A percentile compares a stretch with the other conserved stretches of the same genome.
phyloP scores from a whole-genome alignment of 306 rosid species.

The Quercus glauca region DNA sequence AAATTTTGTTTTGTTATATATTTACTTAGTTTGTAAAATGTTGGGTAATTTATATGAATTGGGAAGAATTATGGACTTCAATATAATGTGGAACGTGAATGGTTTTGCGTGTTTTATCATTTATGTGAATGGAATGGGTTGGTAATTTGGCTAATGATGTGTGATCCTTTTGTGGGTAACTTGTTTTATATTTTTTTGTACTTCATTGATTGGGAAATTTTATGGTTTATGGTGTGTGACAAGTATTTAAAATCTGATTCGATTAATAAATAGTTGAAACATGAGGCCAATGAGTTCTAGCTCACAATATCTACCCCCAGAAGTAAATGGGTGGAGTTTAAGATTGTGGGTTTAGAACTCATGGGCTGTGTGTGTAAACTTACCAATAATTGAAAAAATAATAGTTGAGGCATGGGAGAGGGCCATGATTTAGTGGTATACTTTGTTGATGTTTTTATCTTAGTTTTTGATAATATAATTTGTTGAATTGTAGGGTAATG shows the following conservation, averaged over 20 bases:
- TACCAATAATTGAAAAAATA: too few relatives aligned
- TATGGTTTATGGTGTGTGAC: conserved; percentile 10
- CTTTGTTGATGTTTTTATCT: too few relatives aligned
- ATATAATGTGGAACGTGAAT: not conserved
- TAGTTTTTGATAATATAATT: too few relatives aligned
- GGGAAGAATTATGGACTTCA: not conserved
- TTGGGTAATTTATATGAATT: conserved; percentile 24
- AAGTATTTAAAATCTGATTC: not conserved
- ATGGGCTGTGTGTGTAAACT: too few relatives aligned
- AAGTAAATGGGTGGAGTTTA: too few relatives aligned
- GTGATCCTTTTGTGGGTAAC: not conserved
- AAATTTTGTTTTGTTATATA: not conserved
- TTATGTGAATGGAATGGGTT: not conserved
- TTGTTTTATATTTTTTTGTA: not conserved
- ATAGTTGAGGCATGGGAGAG: too few relatives aligned
- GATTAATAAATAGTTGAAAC: conserved; percentile 29
- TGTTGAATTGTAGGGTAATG: too few relatives aligned
- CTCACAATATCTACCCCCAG: too few relatives aligned
- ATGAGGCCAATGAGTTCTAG: conserved; percentile 11
- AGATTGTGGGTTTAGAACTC: too few relatives aligned
- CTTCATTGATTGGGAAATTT: conserved; percentile 4
- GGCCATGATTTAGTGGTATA: too few relatives aligned
- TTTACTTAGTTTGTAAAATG: not conserved
- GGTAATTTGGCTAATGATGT: not conserved
- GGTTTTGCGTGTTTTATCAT: not conserved